Percentiles rank a stretch among this genome's conserved stretches.
phyloP scores from a whole-genome alignment of 2,329 filamentous ascomycete species.

The Colletotrichum eleusines region DNA sequence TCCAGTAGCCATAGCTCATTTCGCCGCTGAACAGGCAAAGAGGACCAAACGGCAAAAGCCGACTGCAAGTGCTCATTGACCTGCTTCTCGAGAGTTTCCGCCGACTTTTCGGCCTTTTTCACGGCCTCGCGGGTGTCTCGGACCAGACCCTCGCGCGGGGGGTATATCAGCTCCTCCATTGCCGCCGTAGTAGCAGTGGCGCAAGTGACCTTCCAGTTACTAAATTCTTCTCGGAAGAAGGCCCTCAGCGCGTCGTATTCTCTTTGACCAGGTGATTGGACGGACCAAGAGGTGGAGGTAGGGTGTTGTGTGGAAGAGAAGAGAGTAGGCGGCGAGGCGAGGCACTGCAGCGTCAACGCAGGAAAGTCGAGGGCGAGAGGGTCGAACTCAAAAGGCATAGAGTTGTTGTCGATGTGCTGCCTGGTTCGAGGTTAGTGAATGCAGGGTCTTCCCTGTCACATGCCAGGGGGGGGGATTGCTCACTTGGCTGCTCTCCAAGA shows the following conservation, averaged over 20 bases:
- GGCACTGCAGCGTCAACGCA: conserved; percentile 82
- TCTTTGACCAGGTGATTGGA: conserved; percentile 78
- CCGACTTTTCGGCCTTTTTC: conserved; percentile 63
- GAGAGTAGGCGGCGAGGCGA: conserved; percentile 83
- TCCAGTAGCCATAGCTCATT: conserved; percentile 72
- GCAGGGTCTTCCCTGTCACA: background rate
- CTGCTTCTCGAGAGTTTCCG: conserved; percentile 73
- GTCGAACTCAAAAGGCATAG: conserved; percentile 81
- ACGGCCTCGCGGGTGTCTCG: conserved; percentile 61
- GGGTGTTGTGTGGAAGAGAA: conserved; percentile 85
- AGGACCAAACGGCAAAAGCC: conserved; percentile 82
- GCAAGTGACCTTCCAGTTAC: conserved; percentile 70
- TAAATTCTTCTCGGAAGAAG: conserved; percentile 76
- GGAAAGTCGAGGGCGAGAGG: conserved; percentile 88
- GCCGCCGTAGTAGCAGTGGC: conserved; percentile 62
- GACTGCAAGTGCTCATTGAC: conserved; percentile 81
- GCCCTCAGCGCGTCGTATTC: conserved; percentile 79
- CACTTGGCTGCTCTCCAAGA: conserved; percentile 88
- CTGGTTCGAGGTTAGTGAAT: conserved; percentile 50
- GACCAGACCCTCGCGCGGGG: conserved; percentile 54
- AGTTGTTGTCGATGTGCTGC: conserved; percentile 66
- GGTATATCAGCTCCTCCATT: conserved; percentile 64
- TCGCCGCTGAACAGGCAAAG: conserved; percentile 67
- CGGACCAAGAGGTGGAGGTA: conserved; percentile 83
- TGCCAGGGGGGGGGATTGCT: conserved; percentile 50